Conservation (phyloP, 2,329 filamentous ascomycete species). For the Aspergillus japonicus region DNA sequence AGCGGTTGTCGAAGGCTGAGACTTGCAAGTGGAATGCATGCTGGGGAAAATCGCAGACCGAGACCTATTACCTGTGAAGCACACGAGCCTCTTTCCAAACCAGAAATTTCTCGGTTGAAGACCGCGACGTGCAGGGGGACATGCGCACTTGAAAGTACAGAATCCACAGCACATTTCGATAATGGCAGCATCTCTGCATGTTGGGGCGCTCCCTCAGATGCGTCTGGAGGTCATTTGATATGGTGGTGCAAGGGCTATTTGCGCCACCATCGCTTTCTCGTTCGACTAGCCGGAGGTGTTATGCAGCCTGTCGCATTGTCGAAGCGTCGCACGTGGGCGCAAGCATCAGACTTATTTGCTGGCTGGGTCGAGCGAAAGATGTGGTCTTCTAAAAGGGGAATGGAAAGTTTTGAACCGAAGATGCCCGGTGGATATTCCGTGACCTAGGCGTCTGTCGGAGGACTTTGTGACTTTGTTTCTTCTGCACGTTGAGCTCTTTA, state of each 20-base stretch:
- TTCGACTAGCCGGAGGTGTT: neutral
- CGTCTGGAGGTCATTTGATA: neutral
- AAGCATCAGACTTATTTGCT: neutral
- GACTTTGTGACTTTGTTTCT: neutral
- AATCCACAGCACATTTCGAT: neutral
- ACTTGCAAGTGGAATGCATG: neutral
- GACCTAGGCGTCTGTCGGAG: neutral
- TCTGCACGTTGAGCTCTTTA: neutral
- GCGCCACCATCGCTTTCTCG: neutral
- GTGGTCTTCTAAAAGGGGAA: no score
- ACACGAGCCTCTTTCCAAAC: neutral
- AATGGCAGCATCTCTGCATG: neutral
- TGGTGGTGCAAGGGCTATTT: neutral
- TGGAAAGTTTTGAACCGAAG: no score
- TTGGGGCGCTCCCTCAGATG: neutral
- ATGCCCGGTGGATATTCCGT: no score
- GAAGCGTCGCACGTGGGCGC: neutral
- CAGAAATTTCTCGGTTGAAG: neutral
- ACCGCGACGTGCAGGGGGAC: neutral
- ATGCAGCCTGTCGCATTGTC: neutral
- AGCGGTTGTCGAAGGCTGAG: constrained; percentile 3
- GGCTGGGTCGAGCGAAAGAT: neutral
- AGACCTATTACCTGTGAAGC: neutral
- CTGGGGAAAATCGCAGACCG: neutral
- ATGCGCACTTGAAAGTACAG: neutral